Evolutionary conservation across 192 early-diverging fungal genomes (phyloP).

Genomic region (Backusella psychrophila): DNA sequence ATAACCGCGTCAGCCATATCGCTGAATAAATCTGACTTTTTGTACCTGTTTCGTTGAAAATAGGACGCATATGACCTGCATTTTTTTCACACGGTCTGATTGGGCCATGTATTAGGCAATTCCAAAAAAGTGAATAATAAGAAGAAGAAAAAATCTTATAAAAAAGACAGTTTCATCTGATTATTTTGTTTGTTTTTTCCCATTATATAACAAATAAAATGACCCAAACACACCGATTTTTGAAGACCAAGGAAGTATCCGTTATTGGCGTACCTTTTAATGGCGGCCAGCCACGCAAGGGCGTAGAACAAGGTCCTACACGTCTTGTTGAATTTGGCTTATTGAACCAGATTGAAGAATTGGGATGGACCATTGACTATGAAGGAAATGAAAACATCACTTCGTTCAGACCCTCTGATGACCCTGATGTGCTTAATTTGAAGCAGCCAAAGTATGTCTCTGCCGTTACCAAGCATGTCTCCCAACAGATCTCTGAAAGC

Average conservation of each 20-base stretch:
- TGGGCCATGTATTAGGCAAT: background rate
- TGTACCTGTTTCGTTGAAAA: background rate
- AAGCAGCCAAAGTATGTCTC: constrained; percentile 87
- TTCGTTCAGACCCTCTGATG: constrained; percentile 61
- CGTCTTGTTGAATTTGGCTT: constrained; percentile 86
- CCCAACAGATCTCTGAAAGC: constrained; percentile 60
- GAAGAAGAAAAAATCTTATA: background rate
- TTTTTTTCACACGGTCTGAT: background rate
- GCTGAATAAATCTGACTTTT: background rate
- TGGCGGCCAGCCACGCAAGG: constrained; percentile 55
- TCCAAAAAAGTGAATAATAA: background rate
- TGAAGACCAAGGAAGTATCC: constrained; percentile 13
- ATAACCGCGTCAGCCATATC: background rate
- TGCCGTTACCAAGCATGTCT: constrained; percentile 67
- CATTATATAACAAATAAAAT: background rate
- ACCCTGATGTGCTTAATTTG: constrained; percentile 74
- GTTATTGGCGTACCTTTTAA: constrained; percentile 26
- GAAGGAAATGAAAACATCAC: constrained; percentile 74
- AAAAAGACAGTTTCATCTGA: constrained; percentile 4
- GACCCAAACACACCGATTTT: constrained; percentile 8
- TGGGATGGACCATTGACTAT: constrained; percentile 80
- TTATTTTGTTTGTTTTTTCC: background rate
- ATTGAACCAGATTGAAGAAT: constrained; percentile 70
- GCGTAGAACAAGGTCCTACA: constrained; percentile 87
- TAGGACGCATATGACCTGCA: background rate